A percentile compares a stretch with the other conserved stretches of the same genome.
phyloP scores from a whole-genome alignment of 306 rosid species.

The Dicorynia guianensis region DNA sequence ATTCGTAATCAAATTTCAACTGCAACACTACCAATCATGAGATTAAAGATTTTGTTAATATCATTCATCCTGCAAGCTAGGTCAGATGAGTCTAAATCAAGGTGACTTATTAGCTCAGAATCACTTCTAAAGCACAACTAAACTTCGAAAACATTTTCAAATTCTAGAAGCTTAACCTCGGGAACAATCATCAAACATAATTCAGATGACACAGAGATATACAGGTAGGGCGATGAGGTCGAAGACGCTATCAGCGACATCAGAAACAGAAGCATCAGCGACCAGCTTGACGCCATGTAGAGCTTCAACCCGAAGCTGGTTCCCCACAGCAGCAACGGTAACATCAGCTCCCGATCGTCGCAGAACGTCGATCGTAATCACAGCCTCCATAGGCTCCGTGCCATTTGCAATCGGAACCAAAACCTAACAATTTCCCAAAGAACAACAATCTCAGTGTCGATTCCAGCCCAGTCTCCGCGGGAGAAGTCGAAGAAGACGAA shows the following conservation, averaged over 20 bases:
- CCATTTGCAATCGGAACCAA: constrained; percentile 90
- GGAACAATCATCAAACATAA: background rate
- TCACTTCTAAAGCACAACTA: background rate
- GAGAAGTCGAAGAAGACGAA: constrained; percentile 7
- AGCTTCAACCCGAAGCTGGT: constrained; percentile 69
- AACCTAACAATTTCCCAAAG: constrained; percentile 47
- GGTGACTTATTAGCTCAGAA: background rate
- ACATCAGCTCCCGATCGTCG: constrained; percentile 95
- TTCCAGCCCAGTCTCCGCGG: background rate
- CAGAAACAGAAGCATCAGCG: constrained; percentile 77
- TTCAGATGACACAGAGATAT: constrained; percentile 11
- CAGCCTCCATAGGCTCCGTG: constrained; percentile 91
- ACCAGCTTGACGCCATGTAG: constrained; percentile 75
- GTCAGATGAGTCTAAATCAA: background rate
- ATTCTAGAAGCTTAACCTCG: background rate
- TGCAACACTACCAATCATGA: background rate
- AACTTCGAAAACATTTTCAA: background rate
- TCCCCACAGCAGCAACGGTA: constrained; percentile 79
- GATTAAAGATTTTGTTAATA: background rate
- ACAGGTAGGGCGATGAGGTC: constrained; percentile 91
- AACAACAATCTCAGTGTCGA: background rate
- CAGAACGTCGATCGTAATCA: constrained; percentile 81
- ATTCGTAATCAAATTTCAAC: background rate
- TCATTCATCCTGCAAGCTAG: background rate
- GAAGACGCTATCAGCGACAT: constrained; percentile 55